These are phyloP conservation scores for Cynanchum wilfordii DNA, from an alignment of 257 asterid species.

Conservation along the genomic window DNA sequence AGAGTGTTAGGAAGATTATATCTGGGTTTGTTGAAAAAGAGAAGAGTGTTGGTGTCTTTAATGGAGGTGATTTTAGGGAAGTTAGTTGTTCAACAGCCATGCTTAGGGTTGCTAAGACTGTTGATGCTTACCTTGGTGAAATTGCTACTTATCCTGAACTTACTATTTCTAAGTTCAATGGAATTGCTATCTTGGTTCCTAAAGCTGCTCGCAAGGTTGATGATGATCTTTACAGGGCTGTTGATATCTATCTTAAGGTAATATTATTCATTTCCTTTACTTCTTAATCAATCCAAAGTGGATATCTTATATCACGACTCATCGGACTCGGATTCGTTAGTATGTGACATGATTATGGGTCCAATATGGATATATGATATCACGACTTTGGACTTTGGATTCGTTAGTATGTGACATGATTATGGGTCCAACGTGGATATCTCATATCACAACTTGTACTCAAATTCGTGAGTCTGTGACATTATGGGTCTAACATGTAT, in stretches of 20 bases:
- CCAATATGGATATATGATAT: too few species aligned
- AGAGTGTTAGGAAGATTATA: slow-evolving; percentile 75
- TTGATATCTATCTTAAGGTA: slow-evolving; percentile 85
- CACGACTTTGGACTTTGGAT: too few species aligned
- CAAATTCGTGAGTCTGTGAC: too few species aligned
- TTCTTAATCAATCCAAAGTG: too few species aligned
- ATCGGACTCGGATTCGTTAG: too few species aligned
- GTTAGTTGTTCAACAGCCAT: slow-evolving; percentile 62
- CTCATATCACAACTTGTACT: too few species aligned
- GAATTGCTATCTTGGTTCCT: slow-evolving; percentile 74
- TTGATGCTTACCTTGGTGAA: slow-evolving; percentile 80
- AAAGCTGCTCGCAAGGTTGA: slow-evolving; percentile 73
- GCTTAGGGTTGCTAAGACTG: slow-evolving; percentile 71
- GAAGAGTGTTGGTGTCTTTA: slow-evolving; percentile 70
- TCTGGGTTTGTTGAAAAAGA: slow-evolving; percentile 80
- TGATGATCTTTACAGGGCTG: slow-evolving; percentile 90
- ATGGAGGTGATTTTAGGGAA: slow-evolving; percentile 57
- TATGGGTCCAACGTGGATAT: too few species aligned
- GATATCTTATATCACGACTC: too few species aligned
- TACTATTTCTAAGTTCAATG: slow-evolving; percentile 74
- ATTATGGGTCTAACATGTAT: too few species aligned
- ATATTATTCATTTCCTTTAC: not conserved
- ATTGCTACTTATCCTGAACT: slow-evolving; percentile 64
- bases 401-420: too few species aligned
- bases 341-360: too few species aligned